These are phyloP conservation scores for Fomitopsis serialis DNA, from an alignment of 768 basidiomycete genomes.

Conservation along the genomic window DNA sequence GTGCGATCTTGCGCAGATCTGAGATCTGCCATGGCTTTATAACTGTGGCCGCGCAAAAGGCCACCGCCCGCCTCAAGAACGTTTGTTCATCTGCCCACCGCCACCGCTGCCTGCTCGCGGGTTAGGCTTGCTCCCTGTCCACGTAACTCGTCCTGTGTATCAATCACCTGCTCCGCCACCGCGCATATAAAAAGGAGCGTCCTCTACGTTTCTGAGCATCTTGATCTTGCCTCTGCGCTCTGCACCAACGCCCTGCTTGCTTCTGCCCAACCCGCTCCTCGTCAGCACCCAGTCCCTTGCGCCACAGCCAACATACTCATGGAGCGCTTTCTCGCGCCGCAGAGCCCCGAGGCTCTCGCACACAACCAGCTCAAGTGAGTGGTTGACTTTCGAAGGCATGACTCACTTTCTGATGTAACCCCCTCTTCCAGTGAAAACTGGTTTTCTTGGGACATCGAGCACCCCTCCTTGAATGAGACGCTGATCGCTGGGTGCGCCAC, in stretches of 20 bases:
- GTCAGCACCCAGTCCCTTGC: neutral
- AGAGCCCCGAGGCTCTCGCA: conserved; percentile 70
- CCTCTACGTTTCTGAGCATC: neutral
- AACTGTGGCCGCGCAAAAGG: neutral
- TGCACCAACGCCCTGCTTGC: neutral
- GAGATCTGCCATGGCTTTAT: neutral
- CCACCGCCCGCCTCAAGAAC: neutral
- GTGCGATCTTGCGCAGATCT: neutral
- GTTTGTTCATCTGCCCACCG: neutral
- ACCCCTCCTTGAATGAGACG: conserved; percentile 64
- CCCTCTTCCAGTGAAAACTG: conserved; percentile 52
- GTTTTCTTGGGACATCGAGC: conserved; percentile 65
- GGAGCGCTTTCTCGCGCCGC: conserved; percentile 70
- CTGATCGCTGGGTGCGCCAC: conserved; percentile 76
- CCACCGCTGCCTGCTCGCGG: neutral
- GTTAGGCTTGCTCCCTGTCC: neutral
- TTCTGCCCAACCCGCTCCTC: neutral
- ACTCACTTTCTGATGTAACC: conserved; percentile 6
- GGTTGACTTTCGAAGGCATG: neutral
- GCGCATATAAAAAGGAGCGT: neutral
- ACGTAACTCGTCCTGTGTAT: neutral
- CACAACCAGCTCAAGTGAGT: conserved; percentile 63
- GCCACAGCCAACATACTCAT: conserved; percentile 26
- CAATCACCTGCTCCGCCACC: neutral
- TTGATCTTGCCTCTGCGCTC: neutral